These are phyloP conservation scores for Coemansia asiatica DNA, from an alignment of 192 early-diverging fungal genomes.

Conservation along the genomic window DNA sequence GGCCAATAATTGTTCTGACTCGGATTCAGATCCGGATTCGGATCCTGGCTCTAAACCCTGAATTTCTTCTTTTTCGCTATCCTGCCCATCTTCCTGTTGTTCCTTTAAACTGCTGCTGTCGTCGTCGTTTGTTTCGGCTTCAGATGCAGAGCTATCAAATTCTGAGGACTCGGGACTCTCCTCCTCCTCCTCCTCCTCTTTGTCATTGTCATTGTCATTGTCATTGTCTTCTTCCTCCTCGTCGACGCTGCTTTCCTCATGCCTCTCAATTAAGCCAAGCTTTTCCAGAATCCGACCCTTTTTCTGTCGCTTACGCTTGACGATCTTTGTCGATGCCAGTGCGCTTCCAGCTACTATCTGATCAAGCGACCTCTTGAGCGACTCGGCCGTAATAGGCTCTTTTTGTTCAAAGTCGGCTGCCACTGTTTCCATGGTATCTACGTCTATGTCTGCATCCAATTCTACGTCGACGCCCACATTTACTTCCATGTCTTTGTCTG, in stretches of 20 bases:
- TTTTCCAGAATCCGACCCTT: slow-evolving; percentile 51
- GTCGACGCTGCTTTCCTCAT: slow-evolving; percentile 6
- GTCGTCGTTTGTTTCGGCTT: slow-evolving; percentile 43
- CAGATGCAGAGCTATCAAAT: slow-evolving; percentile 75
- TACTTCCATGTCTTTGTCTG: not conserved
- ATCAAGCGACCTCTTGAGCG: slow-evolving; percentile 21
- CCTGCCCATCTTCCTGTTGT: no score
- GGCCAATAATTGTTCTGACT: no score
- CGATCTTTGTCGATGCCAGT: slow-evolving; percentile 34
- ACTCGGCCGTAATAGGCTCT: not conserved
- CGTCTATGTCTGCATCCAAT: not conserved
- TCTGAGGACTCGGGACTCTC: slow-evolving; percentile 55
- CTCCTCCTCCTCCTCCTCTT: slow-evolving; percentile 5
- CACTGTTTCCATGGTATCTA: not conserved
- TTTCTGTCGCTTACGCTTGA: slow-evolving; percentile 58
- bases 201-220: no score
- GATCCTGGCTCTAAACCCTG: no score
- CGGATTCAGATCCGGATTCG: no score
- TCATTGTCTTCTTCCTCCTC: slow-evolving; percentile 10
- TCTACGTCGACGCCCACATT: not conserved
- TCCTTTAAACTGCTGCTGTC: not conserved
- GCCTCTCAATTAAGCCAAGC: slow-evolving; percentile 26
- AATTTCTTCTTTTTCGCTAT: no score
- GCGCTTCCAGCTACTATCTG: slow-evolving; percentile 36
- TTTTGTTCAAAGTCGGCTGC: not conserved